Percentiles rank a stretch among this genome's conserved stretches.
Evolutionary conservation across 2,329 filamentous ascomycete species (phyloP).

Genomic region (Ascochyta fabae): DNA sequence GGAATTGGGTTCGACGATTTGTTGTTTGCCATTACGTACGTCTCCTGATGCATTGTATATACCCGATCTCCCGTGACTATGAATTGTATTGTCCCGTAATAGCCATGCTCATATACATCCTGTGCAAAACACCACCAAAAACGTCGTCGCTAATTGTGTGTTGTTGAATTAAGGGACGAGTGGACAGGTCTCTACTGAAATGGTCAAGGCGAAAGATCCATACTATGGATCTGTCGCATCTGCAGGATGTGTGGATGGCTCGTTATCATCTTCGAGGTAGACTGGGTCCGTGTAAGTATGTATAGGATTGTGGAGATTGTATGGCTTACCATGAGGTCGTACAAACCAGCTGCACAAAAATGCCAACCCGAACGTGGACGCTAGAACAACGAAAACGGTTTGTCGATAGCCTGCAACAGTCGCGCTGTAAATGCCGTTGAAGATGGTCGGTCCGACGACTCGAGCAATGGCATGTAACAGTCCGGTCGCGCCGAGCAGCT

Average conservation of each 20-base stretch:
- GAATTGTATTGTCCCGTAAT: not conserved
- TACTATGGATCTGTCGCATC: conserved; percentile 5
- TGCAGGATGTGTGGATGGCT: not conserved
- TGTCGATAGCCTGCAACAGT: conserved; percentile 82
- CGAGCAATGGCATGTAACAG: conserved; percentile 82
- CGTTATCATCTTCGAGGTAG: conserved; percentile 10
- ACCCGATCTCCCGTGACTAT: not conserved
- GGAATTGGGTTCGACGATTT: too few relatives aligned
- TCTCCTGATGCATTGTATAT: not conserved
- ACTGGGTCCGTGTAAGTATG: conserved; percentile 1
- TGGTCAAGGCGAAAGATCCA: not conserved
- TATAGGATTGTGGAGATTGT: not conserved
- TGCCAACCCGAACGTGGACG: conserved; percentile 69
- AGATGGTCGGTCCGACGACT: conserved; percentile 79
- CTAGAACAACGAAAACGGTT: conserved; percentile 80
- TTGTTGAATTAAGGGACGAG: not conserved
- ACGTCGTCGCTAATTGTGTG: conserved; percentile 2
- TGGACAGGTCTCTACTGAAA: not conserved
- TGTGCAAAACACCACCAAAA: not conserved
- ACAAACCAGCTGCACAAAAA: conserved; percentile 74
- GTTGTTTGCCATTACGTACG: not conserved
- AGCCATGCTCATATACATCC: not conserved
- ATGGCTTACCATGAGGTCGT: conserved; percentile 72
- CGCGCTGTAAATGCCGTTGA: conserved; percentile 83
- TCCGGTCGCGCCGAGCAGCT: conserved; percentile 87